These are phyloP conservation scores for Endocarpon pusillum DNA, from an alignment of 495 filamentous ascomycete species.

Conservation along the genomic window DNA sequence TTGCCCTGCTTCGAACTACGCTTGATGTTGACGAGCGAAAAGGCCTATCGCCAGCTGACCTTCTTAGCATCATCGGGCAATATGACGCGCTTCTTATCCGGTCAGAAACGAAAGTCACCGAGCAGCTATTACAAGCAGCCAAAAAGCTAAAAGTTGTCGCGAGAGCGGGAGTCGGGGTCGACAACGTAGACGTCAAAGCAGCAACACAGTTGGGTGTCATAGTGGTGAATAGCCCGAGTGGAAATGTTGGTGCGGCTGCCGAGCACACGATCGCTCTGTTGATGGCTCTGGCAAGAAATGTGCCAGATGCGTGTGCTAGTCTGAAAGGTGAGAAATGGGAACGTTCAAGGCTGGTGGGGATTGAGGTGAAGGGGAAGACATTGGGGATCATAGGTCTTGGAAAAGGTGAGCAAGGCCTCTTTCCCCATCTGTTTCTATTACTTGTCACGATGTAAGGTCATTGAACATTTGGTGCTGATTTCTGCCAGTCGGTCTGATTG, in stretches of 20 bases:
- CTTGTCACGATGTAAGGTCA: neutral
- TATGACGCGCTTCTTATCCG: constrained; percentile 56
- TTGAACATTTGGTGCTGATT: neutral
- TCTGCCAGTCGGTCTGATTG: constrained; percentile 44
- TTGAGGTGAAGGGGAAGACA: constrained; percentile 54
- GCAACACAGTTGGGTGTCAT: constrained; percentile 51
- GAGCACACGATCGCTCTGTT: constrained; percentile 52
- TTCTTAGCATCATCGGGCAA: constrained; percentile 37
- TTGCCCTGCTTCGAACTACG: constrained; percentile 36
- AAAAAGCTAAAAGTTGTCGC: constrained; percentile 52
- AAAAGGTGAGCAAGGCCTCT: constrained; percentile 26
- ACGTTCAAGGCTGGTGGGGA: constrained; percentile 45
- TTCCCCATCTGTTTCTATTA: neutral
- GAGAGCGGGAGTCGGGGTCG: constrained; percentile 55
- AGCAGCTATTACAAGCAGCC: constrained; percentile 37
- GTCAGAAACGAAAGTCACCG: constrained; percentile 55
- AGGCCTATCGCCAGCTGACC: constrained; percentile 34
- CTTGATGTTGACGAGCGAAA: constrained; percentile 44
- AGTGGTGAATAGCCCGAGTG: constrained; percentile 51
- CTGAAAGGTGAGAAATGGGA: constrained; percentile 51
- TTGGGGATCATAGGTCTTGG: constrained; percentile 52
- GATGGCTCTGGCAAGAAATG: constrained; percentile 46
- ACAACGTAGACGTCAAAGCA: constrained; percentile 54
- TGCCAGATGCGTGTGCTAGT: constrained; percentile 38
- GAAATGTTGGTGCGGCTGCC: constrained; percentile 55